Evolutionary conservation across 345 rosid genomes (phyloP).

Genomic region (Eucalyptus cladocalyx): DNA sequence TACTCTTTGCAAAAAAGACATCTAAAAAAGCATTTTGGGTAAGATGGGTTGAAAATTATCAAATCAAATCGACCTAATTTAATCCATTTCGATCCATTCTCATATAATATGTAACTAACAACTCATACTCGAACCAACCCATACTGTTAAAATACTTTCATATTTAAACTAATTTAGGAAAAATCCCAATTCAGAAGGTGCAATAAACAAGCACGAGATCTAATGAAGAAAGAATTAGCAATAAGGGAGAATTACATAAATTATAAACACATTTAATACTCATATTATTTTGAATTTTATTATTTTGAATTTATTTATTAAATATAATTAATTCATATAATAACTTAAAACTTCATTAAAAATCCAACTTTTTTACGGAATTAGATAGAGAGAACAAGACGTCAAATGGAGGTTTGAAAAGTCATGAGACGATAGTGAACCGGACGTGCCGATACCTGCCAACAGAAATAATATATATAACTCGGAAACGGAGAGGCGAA

Average conservation of each 20-base stretch:
- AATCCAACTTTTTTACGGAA: neutral
- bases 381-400: neutral
- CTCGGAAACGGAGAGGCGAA: neutral
- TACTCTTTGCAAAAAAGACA: fast-evolving
- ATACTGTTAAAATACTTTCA: too few relatives aligned
- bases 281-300: too few relatives aligned
- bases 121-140: neutral
- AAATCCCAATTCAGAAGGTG: too few relatives aligned
- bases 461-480: neutral
- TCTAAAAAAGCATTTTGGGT: neutral
- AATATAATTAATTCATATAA: too few relatives aligned
- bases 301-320: too few relatives aligned
- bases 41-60: neutral
- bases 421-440: neutral
- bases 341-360: too few relatives aligned
- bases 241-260: neutral
- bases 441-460: neutral
- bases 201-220: too few relatives aligned
- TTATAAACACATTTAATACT: too few relatives aligned
- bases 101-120: neutral
- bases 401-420: neutral
- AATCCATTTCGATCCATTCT: too few relatives aligned
- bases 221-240: neutral
- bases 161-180: too few relatives aligned
- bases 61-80: too few relatives aligned